phyloP scores from a whole-genome alignment of 805 yeast genomes.

The Suhomyces sp. region DNA sequence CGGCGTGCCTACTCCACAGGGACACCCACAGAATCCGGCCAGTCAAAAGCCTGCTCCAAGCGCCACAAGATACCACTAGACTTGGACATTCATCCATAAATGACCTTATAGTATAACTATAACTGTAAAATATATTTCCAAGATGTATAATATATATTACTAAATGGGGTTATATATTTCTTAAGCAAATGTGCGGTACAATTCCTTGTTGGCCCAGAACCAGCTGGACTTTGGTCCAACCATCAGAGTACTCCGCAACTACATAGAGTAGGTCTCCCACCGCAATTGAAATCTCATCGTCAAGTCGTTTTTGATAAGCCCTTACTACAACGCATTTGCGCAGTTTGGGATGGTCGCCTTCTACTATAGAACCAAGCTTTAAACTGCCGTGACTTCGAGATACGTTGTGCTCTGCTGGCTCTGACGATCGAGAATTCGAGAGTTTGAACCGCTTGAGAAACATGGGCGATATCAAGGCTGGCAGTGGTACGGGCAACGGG shows the following conservation, averaged over 20 bases:
- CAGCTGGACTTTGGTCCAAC: conserved; percentile 36
- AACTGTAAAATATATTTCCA: background rate
- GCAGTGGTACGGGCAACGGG: background rate
- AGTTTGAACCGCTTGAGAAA: conserved; percentile 33
- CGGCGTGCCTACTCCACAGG: conserved; percentile 3
- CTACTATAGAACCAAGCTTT: background rate
- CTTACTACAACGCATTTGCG: conserved; percentile 12
- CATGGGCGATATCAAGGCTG: conserved; percentile 24
- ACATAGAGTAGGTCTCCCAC: conserved; percentile 30
- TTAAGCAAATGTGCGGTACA: conserved; percentile 32
- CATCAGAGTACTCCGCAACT: conserved; percentile 28
- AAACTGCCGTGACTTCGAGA: conserved; percentile 3
- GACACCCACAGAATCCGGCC: background rate
- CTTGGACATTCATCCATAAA: background rate
- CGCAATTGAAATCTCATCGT: conserved; percentile 33
- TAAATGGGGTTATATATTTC: background rate
- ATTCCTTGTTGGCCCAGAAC: conserved; percentile 23
- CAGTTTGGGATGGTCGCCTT: background rate
- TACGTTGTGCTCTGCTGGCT: background rate
- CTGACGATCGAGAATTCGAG: conserved; percentile 9
- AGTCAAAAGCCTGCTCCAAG: background rate
- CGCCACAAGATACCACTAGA: conserved; percentile 7
- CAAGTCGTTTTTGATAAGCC: conserved; percentile 25
- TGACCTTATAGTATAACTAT: background rate
- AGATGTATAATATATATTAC: no score